Percentiles rank a stretch among this genome's conserved stretches.
phyloP scores from a whole-genome alignment of 345 rosid genomes.

The Acer negundo region DNA sequence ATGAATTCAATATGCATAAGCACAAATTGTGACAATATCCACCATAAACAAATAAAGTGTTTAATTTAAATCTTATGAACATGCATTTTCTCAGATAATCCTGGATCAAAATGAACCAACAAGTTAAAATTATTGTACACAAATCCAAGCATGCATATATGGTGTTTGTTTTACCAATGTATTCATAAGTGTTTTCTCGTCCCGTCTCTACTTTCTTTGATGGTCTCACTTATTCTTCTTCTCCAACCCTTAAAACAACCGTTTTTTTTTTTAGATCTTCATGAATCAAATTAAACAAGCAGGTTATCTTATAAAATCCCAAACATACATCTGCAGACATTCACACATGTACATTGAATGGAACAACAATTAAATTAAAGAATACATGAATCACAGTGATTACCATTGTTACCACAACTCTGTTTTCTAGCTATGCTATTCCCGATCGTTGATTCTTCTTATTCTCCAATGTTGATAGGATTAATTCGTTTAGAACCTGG shows the following conservation, averaged over 20 bases:
- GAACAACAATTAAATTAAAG: not conserved
- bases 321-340: not conserved
- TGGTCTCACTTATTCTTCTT: too few relatives aligned
- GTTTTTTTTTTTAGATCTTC: too few relatives aligned
- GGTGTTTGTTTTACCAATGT: too few relatives aligned
- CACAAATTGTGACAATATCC: too few relatives aligned
- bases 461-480: not conserved
- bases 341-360: too few relatives aligned
- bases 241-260: too few relatives aligned
- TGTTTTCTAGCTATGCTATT: not conserved
- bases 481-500: not conserved
- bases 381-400: not conserved
- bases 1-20: too few relatives aligned
- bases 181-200: too few relatives aligned
- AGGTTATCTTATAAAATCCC: not conserved
- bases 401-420: not conserved
- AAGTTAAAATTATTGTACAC: not conserved
- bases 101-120: not conserved
- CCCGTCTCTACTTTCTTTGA: too few relatives aligned
- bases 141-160: too few relatives aligned
- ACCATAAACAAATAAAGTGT: too few relatives aligned
- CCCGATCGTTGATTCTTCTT: not conserved
- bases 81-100: not conserved
- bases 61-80: not conserved
- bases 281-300: not conserved